Evolutionary conservation across 2,329 filamentous ascomycete species (phyloP), one percentile per base, ranked within the genome.

Genomic region (Penicillium crustosum): DNA sequence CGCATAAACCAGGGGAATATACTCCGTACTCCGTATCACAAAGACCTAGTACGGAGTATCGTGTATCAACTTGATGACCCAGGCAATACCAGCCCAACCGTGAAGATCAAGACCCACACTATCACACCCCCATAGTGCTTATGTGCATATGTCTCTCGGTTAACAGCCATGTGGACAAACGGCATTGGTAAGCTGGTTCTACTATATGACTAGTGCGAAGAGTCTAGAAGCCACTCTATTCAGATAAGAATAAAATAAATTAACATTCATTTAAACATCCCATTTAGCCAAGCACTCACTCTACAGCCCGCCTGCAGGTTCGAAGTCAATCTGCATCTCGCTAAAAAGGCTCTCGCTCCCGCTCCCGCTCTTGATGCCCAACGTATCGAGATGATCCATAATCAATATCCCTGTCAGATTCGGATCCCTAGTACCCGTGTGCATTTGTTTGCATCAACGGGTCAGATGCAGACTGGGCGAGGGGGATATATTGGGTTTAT

Each of bases 321-420:
- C 13, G 9, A 25, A 36, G 31, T 48, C 3, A 35, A 29, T 47
- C 12, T n/a, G 41, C 6, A 48, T 19, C 33, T 23, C 19, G 44
- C 9, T 38, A 49, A 55, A 55, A 49, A 35, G 12, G 10, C 4
- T 39, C 4, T 51, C 52, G 33, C 17, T 53, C n/a, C 12, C 36
- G 19, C 21, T 36, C n/a, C 29, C 7, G 19, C 31, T 13, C 23
- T 54, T 49, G 52, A 35, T 55, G 53, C 53, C 53, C 53, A 55
- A 55, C 36, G 6, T n/a, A 17, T 38, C 9, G 15, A 38, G 19
- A 19, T 21, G 35, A 35, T 55, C 19, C 21, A 42, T 35, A 29
- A 42, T 35, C 19, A 17, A 29, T 42, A 38, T 4, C 31, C 10
- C n/a, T n/a, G 25, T 38, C 15, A 6, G 9, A 19, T 50, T 43